Evolutionary conservation across 176 grass and related monocot genomes (phyloP), one percentile per base, ranked within the genome.

Genomic region (Carex pumila): DNA sequence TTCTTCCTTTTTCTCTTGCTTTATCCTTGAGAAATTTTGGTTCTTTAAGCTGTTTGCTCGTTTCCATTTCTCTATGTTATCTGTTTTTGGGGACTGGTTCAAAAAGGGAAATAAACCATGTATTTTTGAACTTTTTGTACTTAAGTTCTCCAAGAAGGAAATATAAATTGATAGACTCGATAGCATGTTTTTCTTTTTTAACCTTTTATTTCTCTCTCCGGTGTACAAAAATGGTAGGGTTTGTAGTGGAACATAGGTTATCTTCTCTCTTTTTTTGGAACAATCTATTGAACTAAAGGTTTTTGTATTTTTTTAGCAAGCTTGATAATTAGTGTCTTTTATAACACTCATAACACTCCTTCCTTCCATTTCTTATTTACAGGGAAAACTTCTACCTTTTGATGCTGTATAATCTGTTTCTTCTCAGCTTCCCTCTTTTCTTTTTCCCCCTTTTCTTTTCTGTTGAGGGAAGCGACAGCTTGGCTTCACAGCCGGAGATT

Each of bases 81-180:
- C 4, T 81, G 18, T 21, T 47, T 81, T 25, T 13, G 15, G 79
- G 32, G 12, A 47, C 21, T 25, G 57, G 58, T 61, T 81, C 12
- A 9, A 41, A 18, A 57, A 34, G 79, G 79, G 79, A 81, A 80
- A 81, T 25, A 81, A 81, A 64, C 36, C 79, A 81, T 81, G 79
- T 81, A 47, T 78, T 81, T 64, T 64, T 64, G 55, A 81, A 81
- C 79, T 81, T 13, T 75, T 78, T 49, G 59, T 36, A 30, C 61
- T 81, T 49, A 12, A 12, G 37, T 81, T 49, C 61, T 81, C 57
- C 36, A 47, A 81, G 32, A 64, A 81, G 56, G 58, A 65, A 43
- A 81, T 29, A 63, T 1, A 34, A 81, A 81, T 78, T 47, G 32
- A 30, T 65, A 12, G 9, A 80, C 29, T 37, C 31, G 25, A 80